Evolutionary conservation across 1,139 yeast species (phyloP), one percentile per base, ranked within the genome.

Genomic region (Blastobotrys arbuscula): DNA sequence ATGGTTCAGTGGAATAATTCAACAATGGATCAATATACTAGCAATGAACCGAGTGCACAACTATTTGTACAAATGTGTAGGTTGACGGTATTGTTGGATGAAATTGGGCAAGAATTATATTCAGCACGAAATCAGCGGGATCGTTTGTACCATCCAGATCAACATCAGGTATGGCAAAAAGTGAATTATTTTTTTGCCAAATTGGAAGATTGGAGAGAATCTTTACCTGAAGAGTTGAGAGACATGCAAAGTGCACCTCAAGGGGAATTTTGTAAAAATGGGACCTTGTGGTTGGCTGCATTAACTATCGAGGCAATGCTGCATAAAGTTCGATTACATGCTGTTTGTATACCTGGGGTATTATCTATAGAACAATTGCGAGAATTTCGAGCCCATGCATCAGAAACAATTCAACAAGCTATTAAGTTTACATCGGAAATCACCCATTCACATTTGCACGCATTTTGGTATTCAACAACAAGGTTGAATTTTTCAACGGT

Each of bases 401-500:
- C 56, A 1, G 65, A 58, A 28, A 55, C 64, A 9, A 65, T 67
- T 12, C 63, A 63, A 39, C 48, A 63, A 12, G 59, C 67, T 33
- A 53, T 66, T 44, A 54, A 53, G 34, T 67, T 65, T 52, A 65
- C 68, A 1, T 51, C 64, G 10, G 68, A 61, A 23, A 66, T 67
- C 47, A 62, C 67, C 15, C 70, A 67, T 47, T 55, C 67, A 21
- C 70, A 67, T 50, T 49, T 66, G 31, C 67, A 65, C 51, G 69
- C 70, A 6, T 67, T 65, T 47, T 67, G 71, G 71, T 62, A 66
- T 35, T 58, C 69, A 6, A 57, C 65, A 38, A 59, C 67, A 18
- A 55, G 67, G 15, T 59, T 66, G 12, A 58, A 59, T 51, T 63
- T 67, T 39, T 63, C 69, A 3, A 62, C 64, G 10, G 50, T 67